Conservation (phyloP, 2,329 filamentous ascomycete species). For the Aspergillus glaucus region DNA sequence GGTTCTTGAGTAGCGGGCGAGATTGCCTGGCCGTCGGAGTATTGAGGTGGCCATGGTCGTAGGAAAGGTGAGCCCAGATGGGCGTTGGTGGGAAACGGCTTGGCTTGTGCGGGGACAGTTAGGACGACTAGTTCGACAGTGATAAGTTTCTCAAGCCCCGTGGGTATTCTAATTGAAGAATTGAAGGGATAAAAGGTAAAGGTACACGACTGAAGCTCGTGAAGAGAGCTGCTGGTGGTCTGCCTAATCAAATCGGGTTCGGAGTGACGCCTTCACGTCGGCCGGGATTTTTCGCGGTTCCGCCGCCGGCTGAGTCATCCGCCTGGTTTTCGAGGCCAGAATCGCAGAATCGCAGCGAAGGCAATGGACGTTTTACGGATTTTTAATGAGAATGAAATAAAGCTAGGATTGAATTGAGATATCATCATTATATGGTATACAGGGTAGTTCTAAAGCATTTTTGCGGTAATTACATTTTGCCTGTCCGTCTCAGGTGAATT, state of each 20-base stretch:
- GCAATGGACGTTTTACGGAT: neutral
- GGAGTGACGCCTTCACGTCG: slow-evolving; percentile 15
- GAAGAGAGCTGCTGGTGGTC: slow-evolving; percentile 11
- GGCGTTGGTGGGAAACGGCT: slow-evolving; percentile 16
- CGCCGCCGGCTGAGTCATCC: slow-evolving; percentile 30
- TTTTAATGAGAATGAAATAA: neutral
- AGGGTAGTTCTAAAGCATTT: neutral
- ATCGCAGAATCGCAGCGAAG: slow-evolving; percentile 6
- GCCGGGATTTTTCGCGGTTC: slow-evolving; percentile 24
- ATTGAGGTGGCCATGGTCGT: slow-evolving; percentile 57
- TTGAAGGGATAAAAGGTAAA: slow-evolving; percentile 5
- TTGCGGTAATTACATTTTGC: neutral
- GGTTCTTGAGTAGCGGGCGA: slow-evolving; percentile 57
- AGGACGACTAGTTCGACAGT: slow-evolving; percentile 17
- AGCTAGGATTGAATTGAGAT: neutral
- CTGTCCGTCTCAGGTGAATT: neutral
- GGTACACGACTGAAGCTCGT: slow-evolving; percentile 17
- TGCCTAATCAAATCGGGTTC: neutral
- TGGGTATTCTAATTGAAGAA: slow-evolving; percentile 15
- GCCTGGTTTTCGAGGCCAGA: neutral
- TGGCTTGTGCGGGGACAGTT: slow-evolving; percentile 7
- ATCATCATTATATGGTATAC: neutral
- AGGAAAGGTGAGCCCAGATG: slow-evolving; percentile 26
- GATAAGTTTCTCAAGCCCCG: slow-evolving; percentile 21
- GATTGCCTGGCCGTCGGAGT: slow-evolving; percentile 59